Conservation (phyloP, 331 rosid genomes). For the Prunus yedoensis region DNA sequence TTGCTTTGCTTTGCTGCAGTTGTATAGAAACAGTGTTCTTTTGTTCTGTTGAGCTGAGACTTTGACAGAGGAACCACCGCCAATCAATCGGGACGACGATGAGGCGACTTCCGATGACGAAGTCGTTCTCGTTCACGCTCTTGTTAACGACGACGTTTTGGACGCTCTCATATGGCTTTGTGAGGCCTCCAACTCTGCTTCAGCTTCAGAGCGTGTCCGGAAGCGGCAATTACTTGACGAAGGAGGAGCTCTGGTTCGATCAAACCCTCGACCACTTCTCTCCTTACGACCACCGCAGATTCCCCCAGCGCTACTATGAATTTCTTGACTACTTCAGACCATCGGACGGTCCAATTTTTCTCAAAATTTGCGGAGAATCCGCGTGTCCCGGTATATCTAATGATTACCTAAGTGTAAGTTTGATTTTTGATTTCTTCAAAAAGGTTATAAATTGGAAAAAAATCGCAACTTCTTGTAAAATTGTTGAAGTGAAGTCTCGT, state of each 20-base stretch:
- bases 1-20: neutral
- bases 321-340: conserved; percentile 68
- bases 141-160: conserved; percentile 24
- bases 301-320: conserved; percentile 87
- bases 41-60: neutral
- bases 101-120: conserved; percentile 22
- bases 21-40: neutral
- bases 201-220: conserved; percentile 24
- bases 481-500: neutral
- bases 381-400: conserved; percentile 65
- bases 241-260: conserved; percentile 44
- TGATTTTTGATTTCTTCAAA: neutral
- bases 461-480: neutral
- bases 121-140: conserved; percentile 8
- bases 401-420: conserved; percentile 68
- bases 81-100: conserved; percentile 8
- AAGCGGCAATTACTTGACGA: conserved; percentile 33
- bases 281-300: conserved; percentile 68
- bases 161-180: conserved; percentile 26
- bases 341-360: conserved; percentile 78
- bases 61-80: neutral
- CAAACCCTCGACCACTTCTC: conserved; percentile 70
- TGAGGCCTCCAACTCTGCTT: conserved; percentile 23
- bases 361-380: conserved; percentile 80
- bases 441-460: neutral